Base-by-base conservation (phyloP, 345 rosid genomes). In the Aquilaria yunnanensis region DNA sequence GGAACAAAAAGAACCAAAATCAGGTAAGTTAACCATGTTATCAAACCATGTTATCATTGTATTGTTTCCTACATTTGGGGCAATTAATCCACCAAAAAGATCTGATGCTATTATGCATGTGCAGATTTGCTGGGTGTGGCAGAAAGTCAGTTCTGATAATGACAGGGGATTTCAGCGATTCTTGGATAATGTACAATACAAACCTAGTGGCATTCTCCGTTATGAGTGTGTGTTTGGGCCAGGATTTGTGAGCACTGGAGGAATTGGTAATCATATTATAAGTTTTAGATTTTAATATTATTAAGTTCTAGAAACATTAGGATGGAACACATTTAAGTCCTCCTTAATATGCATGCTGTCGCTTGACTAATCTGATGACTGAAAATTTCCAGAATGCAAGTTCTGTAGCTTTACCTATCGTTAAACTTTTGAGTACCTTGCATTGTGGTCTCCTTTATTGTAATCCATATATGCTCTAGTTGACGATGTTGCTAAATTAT, bases 41-140 rank as follows among this genome's bases (percentile, higher is more conserved):
- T 50, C 4, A 14, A 50, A 14, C 4, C 1, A 50, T 50, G 53
- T 5, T 14, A 7, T 50, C 4, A 14, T 12, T 12, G 4, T 14
- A 47, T 50, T 50, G 12, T 14, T 2, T 50, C 23, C 10, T 4
- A 12, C 12, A 10, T 37, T 37, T 0, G 43, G 43, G 43, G 5
- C 31, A 70, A 57, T 53, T 5, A 51, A 63, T 69, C 59, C 41
- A 60, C 56, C 51, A 47, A 71, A 75, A 54, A 34, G 30, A 47
- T 51, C 13, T 57, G 52, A 32, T 16, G 6, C 47, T 34, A 59
- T 71, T 37, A 67, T 64, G 6, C 61, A 41, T 29, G 37, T 83
- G 59, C 96, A 94, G 99, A 91, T 94, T 74, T 88, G 97, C 83
- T 94, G 99, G 99, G 71, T 69, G 60, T 94, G 96, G 96, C 83